Evolutionary conservation across 441 rosid species (phyloP).

Genomic region (Adansonia gregorii): DNA sequence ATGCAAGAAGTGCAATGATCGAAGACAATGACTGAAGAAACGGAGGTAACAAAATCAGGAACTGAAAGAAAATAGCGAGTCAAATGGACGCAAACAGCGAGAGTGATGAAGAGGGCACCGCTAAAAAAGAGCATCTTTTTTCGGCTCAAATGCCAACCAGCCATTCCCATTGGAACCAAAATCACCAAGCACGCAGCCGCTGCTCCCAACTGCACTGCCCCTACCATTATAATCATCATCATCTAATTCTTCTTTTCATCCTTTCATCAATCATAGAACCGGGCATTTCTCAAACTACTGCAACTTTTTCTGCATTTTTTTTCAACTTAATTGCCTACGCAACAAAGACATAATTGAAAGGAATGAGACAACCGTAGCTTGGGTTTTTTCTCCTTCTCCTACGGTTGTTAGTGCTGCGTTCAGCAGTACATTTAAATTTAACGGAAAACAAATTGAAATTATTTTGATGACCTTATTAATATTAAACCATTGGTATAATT

Average conservation of each 20-base stretch:
- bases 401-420: no score
- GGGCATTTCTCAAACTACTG: background rate
- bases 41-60: slow-evolving; percentile 62
- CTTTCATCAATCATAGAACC: background rate
- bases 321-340: background rate
- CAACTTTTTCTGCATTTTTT: background rate
- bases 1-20: slow-evolving; percentile 73
- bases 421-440: no score
- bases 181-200: slow-evolving; percentile 83
- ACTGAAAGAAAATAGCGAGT: slow-evolving; percentile 82
- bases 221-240: slow-evolving; percentile 44
- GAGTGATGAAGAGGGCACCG: slow-evolving; percentile 78
- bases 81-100: slow-evolving; percentile 85
- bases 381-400: background rate
- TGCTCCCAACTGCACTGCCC: slow-evolving; percentile 66
- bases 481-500: no score
- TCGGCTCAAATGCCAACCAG: slow-evolving; percentile 91
- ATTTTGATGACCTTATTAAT: no score
- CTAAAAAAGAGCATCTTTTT: slow-evolving; percentile 91
- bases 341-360: background rate
- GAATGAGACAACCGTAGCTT: background rate
- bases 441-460: no score
- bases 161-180: slow-evolving; percentile 92
- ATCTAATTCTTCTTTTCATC: background rate
- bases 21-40: slow-evolving; percentile 60